Evolutionary conservation across 768 basidiomycete species (phyloP), one percentile per base, ranked within the genome.

Genomic region (Xerocomus potaroensis): DNA sequence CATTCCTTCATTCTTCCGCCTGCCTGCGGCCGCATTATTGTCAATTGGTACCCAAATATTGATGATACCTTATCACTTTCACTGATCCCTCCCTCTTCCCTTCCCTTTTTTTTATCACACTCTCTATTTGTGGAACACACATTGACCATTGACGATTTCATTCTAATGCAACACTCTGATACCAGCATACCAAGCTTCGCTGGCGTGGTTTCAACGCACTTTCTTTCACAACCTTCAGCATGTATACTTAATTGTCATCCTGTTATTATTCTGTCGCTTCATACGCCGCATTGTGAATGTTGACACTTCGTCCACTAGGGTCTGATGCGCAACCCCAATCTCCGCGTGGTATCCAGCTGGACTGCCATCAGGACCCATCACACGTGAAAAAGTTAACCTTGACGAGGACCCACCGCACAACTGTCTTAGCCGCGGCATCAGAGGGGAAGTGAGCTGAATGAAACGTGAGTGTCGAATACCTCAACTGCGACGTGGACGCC

Each of bases 271-370:
- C 48, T 12, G 40, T 52, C 35, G 47, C 47, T 21, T 71, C 67
- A 65, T 97, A 96, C 11, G 96, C 95, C 40, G 91, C 83, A 58
- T 85, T 90, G 76, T 99, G 96, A 59, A 98, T 97, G 67, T 80
- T 85, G 62, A 98, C 95, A 53, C 90, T 92, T 41, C 96, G 77
- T 24, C 96, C 96, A 53, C 91, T 93, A 24, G 96, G 96, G 66
- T 99, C 96, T 24, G 90, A 70, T 3, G 89, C 75, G 62, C 95
- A 96, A 46, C 95, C 95, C 95, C 95, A 99, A 66, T 97, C 95
- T 46, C 84, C 87, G 58, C 91, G 84, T 39, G 93, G 93, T 66
- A 93, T 86, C 93, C 91, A 94, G 53, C 87, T 87, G 64, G 41
- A 51, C 15, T 15, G 40, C 21, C 43, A 41, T 66, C 40, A 59